Percentiles rank a stretch among this genome's conserved stretches.
These are phyloP conservation scores for Salix dunnii DNA, from an alignment of 345 rosid species.

Conservation along the genomic window DNA sequence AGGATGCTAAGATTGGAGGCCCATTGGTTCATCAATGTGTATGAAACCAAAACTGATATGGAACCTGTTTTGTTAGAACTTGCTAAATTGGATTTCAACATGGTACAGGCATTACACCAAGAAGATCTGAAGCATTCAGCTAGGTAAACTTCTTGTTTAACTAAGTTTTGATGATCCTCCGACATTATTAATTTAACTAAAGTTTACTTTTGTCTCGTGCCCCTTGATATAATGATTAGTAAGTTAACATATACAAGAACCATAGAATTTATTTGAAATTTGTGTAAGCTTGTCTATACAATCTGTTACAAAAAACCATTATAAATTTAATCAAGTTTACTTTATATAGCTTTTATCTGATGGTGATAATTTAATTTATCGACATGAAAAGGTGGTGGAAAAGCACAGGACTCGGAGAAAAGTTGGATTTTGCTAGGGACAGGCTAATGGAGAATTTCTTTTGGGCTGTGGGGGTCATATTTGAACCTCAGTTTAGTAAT, in stretches of 20 bases:
- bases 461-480: conserved; percentile 4
- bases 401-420: neutral
- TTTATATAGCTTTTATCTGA: neutral
- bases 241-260: too few species aligned
- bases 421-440: conserved; percentile 10
- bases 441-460: conserved; percentile 7
- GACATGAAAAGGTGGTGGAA: neutral
- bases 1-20: conserved; percentile 28
- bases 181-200: too few species aligned
- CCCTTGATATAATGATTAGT: too few species aligned
- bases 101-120: conserved; percentile 30
- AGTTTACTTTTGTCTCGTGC: too few species aligned
- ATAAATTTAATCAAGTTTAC: too few species aligned
- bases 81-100: conserved; percentile 35
- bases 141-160: conserved; percentile 4
- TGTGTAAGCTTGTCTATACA: too few species aligned
- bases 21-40: conserved; percentile 34
- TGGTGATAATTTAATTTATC: too few species aligned
- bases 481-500: conserved; percentile 9
- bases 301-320: too few species aligned
- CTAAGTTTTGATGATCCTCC: too few species aligned
- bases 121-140: conserved; percentile 32
- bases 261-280: too few species aligned
- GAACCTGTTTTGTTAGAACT: conserved; percentile 29
- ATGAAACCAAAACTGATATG: conserved; percentile 17